phyloP scores from a whole-genome alignment of 805 yeast species.

The Cyberlindnera xishuangbannaensis region DNA sequence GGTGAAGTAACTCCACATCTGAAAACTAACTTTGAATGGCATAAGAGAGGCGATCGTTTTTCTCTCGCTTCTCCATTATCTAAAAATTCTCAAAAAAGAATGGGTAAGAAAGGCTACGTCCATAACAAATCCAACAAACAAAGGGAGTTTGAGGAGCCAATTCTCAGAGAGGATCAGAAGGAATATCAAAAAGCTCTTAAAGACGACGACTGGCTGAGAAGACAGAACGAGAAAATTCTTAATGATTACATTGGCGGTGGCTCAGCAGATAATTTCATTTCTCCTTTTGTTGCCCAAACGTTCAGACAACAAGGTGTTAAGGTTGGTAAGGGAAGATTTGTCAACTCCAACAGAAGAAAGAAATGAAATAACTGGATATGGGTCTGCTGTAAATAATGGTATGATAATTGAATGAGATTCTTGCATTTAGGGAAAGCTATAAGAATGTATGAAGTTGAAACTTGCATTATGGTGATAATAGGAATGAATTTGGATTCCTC shows the following conservation, averaged over 20 bases:
- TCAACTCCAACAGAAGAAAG: conserved; percentile 53
- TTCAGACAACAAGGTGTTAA: conserved; percentile 60
- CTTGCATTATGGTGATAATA: no score
- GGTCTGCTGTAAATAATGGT: no score
- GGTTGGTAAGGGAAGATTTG: conserved; percentile 82
- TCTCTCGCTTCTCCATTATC: conserved; percentile 85
- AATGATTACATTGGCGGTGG: conserved; percentile 95
- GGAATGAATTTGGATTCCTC: no score
- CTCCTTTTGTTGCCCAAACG: conserved; percentile 79
- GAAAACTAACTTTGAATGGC: conserved; percentile 92
- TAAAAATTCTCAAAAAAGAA: conserved; percentile 60
- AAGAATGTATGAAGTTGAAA: no score
- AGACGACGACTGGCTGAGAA: conserved; percentile 80
- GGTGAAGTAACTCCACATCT: conserved; percentile 86
- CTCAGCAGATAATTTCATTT: conserved; percentile 75
- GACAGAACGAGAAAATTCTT: conserved; percentile 78
- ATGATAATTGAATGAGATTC: no score
- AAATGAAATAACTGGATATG: no score
- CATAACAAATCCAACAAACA: conserved; percentile 57
- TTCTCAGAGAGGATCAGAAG: conserved; percentile 88
- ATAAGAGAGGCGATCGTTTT: conserved; percentile 76
- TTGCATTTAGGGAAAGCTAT: no score
- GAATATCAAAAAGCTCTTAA: conserved; percentile 87
- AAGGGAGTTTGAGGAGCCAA: conserved; percentile 43
- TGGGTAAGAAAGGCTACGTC: conserved; percentile 76